Conservation (phyloP, 495 filamentous ascomycete species). For the Aspergillus haitiensis region DNA sequence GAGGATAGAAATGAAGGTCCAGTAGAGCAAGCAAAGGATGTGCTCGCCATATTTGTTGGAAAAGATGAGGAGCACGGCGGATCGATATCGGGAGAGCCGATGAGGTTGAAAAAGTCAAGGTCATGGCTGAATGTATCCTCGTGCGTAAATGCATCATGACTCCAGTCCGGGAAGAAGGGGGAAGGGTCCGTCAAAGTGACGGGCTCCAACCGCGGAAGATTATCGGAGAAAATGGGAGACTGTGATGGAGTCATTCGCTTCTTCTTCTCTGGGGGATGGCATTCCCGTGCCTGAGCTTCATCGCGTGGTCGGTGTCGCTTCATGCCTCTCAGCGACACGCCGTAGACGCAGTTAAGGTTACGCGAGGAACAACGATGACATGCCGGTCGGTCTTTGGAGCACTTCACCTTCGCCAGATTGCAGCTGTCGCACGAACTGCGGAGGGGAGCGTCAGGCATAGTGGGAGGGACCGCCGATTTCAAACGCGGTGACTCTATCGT, state of each 20-base stretch:
- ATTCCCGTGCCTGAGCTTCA: not conserved
- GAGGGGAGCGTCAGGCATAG: slow-evolving; percentile 5
- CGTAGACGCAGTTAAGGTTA: slow-evolving; percentile 11
- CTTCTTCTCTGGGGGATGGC: slow-evolving; percentile 6
- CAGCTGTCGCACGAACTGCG: slow-evolving; percentile 14
- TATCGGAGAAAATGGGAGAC: slow-evolving; percentile 3
- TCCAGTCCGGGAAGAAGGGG: slow-evolving; percentile 2
- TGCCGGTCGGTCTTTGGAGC: slow-evolving; percentile 14
- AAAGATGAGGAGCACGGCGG: slow-evolving; percentile 1
- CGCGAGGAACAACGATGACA: slow-evolving; percentile 9
- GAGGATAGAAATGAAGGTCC: not conserved
- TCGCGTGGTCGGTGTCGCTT: slow-evolving; percentile 12
- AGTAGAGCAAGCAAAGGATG: not conserved
- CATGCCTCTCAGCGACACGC: slow-evolving; percentile 11
- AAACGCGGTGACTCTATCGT: not conserved
- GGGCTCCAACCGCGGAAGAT: not conserved
- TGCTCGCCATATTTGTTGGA: not conserved
- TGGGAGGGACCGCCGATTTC: not conserved
- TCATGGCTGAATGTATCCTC: not conserved
- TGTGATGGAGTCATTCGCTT: not conserved
- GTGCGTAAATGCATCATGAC: not conserved
- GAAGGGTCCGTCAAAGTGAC: not conserved
- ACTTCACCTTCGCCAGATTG: slow-evolving; percentile 14
- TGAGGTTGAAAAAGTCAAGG: not conserved
- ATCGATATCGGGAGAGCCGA: not conserved